These are phyloP conservation scores for Astragalus glycyphyllos DNA, from an alignment of 306 rosid species.

Conservation along the genomic window DNA sequence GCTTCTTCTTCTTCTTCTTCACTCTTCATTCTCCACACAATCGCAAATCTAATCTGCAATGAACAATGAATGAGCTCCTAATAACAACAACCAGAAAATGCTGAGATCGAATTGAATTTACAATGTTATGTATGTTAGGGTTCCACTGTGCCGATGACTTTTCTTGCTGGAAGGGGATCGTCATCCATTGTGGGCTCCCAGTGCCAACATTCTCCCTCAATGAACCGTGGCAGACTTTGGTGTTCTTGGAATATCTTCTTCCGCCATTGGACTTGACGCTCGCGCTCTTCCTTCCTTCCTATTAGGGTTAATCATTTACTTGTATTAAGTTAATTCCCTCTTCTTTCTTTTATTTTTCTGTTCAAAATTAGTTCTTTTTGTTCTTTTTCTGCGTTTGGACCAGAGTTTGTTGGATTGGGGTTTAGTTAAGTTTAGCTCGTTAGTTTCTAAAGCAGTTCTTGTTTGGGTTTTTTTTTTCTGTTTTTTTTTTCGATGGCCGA, in stretches of 20 bases:
- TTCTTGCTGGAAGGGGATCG: conserved; percentile 46
- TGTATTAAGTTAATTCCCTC: background rate
- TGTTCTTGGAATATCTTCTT: conserved; percentile 48
- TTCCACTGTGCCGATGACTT: conserved; percentile 61
- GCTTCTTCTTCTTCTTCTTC: conserved; percentile 27
- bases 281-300: background rate
- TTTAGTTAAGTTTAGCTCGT: conserved; percentile 2
- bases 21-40: background rate
- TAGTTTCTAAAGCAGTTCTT: conserved; percentile 35
- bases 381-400: background rate
- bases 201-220: conserved; percentile 45
- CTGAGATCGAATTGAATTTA: conserved; percentile 29
- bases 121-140: conserved; percentile 47
- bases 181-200: conserved; percentile 40
- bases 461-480: conserved; percentile 17
- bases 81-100: background rate
- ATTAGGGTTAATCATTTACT: conserved; percentile 37
- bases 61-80: background rate
- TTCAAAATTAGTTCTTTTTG: background rate
- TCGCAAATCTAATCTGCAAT: background rate
- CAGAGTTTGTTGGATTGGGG: conserved; percentile 16
- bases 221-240: conserved; percentile 61
- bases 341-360: background rate
- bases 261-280: conserved; percentile 64
- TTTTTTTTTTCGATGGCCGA: conserved; percentile 38